Base-by-base conservation (phyloP, 768 basidiomycete genomes). In the Auricularia sp. region DNA sequence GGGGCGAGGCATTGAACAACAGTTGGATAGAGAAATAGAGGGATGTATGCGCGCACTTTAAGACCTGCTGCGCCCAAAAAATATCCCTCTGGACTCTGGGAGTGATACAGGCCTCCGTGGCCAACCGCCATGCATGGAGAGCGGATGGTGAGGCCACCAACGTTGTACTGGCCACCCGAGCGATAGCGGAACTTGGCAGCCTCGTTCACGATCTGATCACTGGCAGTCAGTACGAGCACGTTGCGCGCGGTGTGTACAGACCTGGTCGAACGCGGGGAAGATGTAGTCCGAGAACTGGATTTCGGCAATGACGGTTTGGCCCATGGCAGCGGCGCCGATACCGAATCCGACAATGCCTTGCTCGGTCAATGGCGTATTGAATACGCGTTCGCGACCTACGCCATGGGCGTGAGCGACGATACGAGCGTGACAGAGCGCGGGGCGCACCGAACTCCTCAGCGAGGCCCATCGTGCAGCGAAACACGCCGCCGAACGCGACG, bases 271-370 rank as follows among this genome's bases (percentile, higher is more conserved):
- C 0, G 94, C 94, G 11, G 94, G 94, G 72, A 81, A 95, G 66
- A 96, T 95, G 73, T 96, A 94, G 71, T 94, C 91, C 2, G 88
- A 84, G 66, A 94, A 94, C 67, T 80, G 78, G 65, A 97, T 92
- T 75, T 98, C 94, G 44, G 92, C 94, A 64, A 98, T 94, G 3
- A 94, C 92, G 3, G 91, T 93, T 66, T 94, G 94, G 0, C 94
- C 94, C 89, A 97, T 96, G 10, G 88, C 78, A 0, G 95, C 93
- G 65, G 95, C 75, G 14, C 95, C 94, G 61, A 97, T 91, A 2
- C 90, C 95, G 71, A 97, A 97, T 16, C 94, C 94, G 37, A 90
- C 94, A 65, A 98, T 96, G 8, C 94, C 94, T 75, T 94, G 92
- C 70, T 94, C 92, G 1, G 90, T 92, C 63, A 97, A 74, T 3